Conservation (phyloP, 2,329 filamentous ascomycete species). For the Cordyceps pruinosa region DNA sequence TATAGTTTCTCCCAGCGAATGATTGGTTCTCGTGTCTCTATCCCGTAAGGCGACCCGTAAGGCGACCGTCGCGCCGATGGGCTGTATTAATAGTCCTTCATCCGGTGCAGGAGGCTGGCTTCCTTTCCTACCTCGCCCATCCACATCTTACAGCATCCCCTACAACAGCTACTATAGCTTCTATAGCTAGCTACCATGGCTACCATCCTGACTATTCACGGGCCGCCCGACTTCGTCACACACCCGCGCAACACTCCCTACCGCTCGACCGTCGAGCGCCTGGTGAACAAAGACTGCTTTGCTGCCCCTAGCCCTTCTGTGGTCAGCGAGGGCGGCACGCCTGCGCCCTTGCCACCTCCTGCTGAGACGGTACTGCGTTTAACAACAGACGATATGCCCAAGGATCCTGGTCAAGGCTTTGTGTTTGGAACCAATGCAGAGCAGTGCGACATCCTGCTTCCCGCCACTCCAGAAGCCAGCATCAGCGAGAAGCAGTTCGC, state of each 20-base stretch:
- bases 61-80: too few relatives aligned
- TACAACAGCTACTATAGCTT: too few relatives aligned
- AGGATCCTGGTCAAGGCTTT: neutral
- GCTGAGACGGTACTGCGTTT: neutral
- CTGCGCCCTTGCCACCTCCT: neutral
- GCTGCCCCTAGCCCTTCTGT: neutral
- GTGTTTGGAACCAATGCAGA: neutral
- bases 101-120: too few relatives aligned
- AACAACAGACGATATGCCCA: neutral
- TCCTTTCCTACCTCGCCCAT: too few relatives aligned
- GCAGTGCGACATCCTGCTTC: neutral
- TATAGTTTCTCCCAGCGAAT: too few relatives aligned
- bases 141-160: too few relatives aligned
- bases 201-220: too few relatives aligned
- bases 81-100: too few relatives aligned
- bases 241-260: neutral
- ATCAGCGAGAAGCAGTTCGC: neutral
- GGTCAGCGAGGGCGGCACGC: neutral
- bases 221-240: neutral
- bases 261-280: neutral
- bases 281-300: neutral
- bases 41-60: too few relatives aligned
- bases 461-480: neutral
- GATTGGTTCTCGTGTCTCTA: too few relatives aligned
- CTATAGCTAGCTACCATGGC: too few relatives aligned